phyloP scores from a whole-genome alignment of 768 basidiomycete genomes.

The Rickenella mellea region DNA sequence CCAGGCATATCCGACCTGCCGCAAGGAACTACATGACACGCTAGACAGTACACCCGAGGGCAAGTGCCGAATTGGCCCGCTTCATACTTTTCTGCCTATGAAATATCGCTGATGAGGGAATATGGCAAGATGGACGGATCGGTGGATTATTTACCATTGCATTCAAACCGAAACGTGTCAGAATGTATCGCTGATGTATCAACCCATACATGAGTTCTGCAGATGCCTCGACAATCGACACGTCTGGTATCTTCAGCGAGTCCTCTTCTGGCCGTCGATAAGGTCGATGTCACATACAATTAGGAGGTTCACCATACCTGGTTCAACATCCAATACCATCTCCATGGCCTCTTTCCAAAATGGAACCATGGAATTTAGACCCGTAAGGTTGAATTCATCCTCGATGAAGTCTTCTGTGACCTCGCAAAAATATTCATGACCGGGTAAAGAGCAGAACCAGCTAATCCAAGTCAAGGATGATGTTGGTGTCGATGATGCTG shows the following conservation, averaged over 20 bases:
- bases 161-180: conserved; percentile 88
- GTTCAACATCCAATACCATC: conserved; percentile 99
- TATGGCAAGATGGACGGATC: conserved; percentile 11
- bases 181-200: conserved; percentile 94
- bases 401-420: conserved; percentile 99
- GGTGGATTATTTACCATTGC: conserved; percentile 61
- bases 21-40: conserved; percentile 85
- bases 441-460: conserved; percentile 92
- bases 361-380: conserved; percentile 89
- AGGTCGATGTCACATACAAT: conserved; percentile 2
- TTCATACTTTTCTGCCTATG: conserved; percentile 93
- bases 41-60: conserved; percentile 89
- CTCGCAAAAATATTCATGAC: conserved; percentile 97
- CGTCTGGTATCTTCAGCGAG: conserved; percentile 91
- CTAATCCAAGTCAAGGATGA: conserved; percentile 92
- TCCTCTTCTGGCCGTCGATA: conserved; percentile 62
- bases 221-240: conserved; percentile 95
- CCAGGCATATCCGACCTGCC: conserved; percentile 95
- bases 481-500: conserved; percentile 87
- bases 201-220: conserved; percentile 97
- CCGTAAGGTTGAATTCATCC: conserved; percentile 98
- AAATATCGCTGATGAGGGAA: conserved; percentile 4
- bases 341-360: conserved; percentile 99
- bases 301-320: conserved; percentile 52
- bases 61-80: conserved; percentile 84